Base-by-base conservation (phyloP, 1,284 basidiomycete species). In the Athelia psychrophila region DNA sequence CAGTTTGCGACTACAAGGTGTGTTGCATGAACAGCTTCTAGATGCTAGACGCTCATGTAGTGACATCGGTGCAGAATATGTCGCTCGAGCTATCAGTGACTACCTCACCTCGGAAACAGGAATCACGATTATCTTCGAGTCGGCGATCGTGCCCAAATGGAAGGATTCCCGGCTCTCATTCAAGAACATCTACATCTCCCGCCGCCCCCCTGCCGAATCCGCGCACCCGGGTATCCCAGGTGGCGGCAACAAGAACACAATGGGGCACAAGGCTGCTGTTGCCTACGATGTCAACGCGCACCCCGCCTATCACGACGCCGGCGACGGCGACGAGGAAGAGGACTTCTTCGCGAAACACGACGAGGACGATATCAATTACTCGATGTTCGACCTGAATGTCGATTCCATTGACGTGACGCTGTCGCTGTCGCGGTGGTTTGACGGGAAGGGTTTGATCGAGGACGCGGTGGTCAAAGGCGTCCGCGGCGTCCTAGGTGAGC, bases 141-240 rank as follows among this genome's bases (percentile, higher is more conserved):
- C 92, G 6, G 97, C 97, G 24, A 95, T 99, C 60, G 95, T 99
- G 3, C 96, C 96, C 2, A 95, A 95, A 66, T 98, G 96, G 94
- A 93, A 93, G 55, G 93, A 96, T 61, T 95, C 93, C 15, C 86
- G 89, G 19, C 91, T 99, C 55, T 94, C 93, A 1, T 97, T 99
- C 79, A 93, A 94, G 64, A 98, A 98, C 60, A 95, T 99, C 44
- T 98, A 93, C 63, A 79, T 99, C 44, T 95, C 94, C 12, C 85
- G 93, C 2, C 81, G 93, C 4, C 89, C 91, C 1, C 60, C 64
- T 3, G 51, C 65, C 22, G 51, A 54, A n/a, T 52, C 67, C 27
- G 49, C 58, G 15, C 46, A 56, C 9, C 44, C 57, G 25, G 9
- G n/a, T n/a, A 18, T 22, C n/a, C 16, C n/a, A 18, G 38, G 38